Evolutionary conservation across 2,329 filamentous ascomycete species (phyloP).

Genomic region (Colletotrichum sp.): DNA sequence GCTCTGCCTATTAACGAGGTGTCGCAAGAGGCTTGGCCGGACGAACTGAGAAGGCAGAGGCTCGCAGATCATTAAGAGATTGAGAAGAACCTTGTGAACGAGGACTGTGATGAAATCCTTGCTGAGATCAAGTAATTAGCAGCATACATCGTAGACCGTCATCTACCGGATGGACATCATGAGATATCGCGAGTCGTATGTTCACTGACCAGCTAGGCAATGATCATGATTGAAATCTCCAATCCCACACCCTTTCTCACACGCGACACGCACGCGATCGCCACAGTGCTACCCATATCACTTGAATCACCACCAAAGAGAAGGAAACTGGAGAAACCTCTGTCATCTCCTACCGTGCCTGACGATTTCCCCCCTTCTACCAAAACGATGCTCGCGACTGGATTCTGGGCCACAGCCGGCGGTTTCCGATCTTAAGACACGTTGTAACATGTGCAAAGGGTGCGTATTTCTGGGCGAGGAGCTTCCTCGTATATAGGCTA

Average conservation of each 20-base stretch:
- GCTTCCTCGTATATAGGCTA: slow-evolving; percentile 46
- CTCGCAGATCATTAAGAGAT: too few relatives aligned
- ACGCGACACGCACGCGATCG: neutral
- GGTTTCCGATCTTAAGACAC: slow-evolving; percentile 51
- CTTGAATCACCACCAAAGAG: neutral
- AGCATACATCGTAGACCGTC: too few relatives aligned
- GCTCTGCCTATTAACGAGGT: too few relatives aligned
- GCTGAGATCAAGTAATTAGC: too few relatives aligned
- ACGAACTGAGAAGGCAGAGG: too few relatives aligned
- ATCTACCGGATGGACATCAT: too few relatives aligned
- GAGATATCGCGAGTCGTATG: too few relatives aligned
- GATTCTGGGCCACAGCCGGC: neutral
- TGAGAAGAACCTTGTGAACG: too few relatives aligned
- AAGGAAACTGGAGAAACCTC: neutral
- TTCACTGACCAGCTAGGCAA: neutral
- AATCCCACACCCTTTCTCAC: neutral
- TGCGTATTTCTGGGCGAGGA: slow-evolving; percentile 35
- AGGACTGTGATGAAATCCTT: too few relatives aligned
- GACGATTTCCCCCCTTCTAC: too few relatives aligned
- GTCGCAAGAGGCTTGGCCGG: too few relatives aligned
- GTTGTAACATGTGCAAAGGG: slow-evolving; percentile 24
- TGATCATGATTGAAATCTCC: neutral
- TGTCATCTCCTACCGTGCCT: neutral
- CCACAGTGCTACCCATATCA: neutral
- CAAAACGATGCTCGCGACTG: too few relatives aligned